A percentile compares a stretch with the other conserved stretches of the same genome.
phyloP scores from a whole-genome alignment of 106 monocot species.

The Cymbidium sinense region DNA sequence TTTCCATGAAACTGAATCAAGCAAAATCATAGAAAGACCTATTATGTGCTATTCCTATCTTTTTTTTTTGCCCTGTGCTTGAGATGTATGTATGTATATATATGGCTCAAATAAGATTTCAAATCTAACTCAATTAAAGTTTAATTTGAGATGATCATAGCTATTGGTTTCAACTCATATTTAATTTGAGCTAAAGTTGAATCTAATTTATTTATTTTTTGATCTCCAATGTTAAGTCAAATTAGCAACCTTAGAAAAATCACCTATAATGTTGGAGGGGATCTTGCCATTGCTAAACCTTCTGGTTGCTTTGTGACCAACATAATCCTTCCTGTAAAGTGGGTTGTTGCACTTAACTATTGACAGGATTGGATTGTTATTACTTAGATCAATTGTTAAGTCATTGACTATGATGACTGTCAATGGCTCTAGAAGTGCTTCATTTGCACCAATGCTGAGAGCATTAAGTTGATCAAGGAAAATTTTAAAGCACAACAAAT shows the following conservation, averaged over 20 bases:
- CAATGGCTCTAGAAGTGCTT: background rate
- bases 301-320: constrained; percentile 23
- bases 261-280: constrained; percentile 32
- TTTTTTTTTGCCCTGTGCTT: background rate
- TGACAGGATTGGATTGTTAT: constrained; percentile 30
- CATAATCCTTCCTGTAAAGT: constrained; percentile 39
- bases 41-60: too few species aligned
- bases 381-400: constrained; percentile 31
- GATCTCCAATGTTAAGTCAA: too few species aligned
- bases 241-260: too few species aligned
- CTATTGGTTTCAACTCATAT: too few species aligned
- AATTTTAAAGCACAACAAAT: background rate
- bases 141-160: too few species aligned
- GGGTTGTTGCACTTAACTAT: constrained; percentile 22
- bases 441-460: background rate
- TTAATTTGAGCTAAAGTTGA: too few species aligned
- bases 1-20: too few species aligned
- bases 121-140: too few species aligned
- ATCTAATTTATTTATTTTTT: too few species aligned
- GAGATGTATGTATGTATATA: too few species aligned
- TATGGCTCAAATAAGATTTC: too few species aligned
- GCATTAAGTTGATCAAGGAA: background rate
- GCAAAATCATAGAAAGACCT: too few species aligned
- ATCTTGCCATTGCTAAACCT: constrained; percentile 39
- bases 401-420: constrained; percentile 27